Conservation (phyloP, 495 filamentous ascomycete genomes). For the Penicillium egyptiacum region DNA sequence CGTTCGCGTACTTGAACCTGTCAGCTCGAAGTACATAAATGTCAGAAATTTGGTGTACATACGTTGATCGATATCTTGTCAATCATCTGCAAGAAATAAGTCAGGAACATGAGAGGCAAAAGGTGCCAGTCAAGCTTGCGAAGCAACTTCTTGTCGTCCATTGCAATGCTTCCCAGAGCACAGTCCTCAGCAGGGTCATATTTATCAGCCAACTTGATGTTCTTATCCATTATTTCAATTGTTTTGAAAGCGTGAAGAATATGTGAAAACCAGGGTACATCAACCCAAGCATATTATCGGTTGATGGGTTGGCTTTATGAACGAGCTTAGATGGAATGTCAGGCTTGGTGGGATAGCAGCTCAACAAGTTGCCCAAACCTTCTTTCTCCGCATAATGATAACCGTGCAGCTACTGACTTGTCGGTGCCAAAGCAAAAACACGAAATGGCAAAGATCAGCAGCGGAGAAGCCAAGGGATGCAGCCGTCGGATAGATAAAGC, state of each 20-base stretch:
- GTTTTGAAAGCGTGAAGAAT: neutral
- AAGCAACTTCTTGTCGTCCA: constrained; percentile 39
- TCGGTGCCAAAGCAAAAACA: neutral
- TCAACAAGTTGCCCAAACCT: constrained; percentile 4
- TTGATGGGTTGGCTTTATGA: constrained; percentile 2
- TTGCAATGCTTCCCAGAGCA: constrained; percentile 20
- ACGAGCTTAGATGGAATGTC: neutral
- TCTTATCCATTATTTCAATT: constrained; percentile 9
- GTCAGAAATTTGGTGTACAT: constrained; percentile 7
- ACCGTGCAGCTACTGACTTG: neutral
- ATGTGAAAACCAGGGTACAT: neutral
- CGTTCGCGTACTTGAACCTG: constrained; percentile 51
- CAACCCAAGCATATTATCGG: neutral
- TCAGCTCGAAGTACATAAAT: neutral
- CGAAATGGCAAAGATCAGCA: constrained; percentile 12
- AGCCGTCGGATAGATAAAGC: constrained; percentile 31
- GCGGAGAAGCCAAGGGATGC: constrained; percentile 17
- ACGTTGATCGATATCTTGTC: constrained; percentile 67
- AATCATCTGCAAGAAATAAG: constrained; percentile 65
- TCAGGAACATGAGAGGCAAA: constrained; percentile 58
- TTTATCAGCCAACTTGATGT: constrained; percentile 14
- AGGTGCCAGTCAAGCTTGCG: constrained; percentile 56
- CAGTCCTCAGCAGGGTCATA: constrained; percentile 15
- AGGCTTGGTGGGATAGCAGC: constrained; percentile 2
- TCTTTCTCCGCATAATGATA: constrained; percentile 7